Evolutionary conservation across 139 green algal species (phyloP).

Genomic region (Volvox africanus): DNA sequence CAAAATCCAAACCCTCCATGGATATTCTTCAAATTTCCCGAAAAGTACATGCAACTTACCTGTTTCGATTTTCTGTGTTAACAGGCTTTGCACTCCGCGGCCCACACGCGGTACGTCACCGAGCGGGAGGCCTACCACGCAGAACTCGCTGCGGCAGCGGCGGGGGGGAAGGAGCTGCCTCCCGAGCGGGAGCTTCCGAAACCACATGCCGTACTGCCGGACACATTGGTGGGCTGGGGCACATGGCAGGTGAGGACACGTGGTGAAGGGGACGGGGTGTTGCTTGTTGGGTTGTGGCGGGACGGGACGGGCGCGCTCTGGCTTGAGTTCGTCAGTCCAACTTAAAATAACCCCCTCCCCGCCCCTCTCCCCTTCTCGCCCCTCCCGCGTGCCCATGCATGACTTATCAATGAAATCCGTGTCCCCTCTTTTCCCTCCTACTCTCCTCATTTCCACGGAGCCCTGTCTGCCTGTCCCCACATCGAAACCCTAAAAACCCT

Average conservation of each 20-base stretch:
- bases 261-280: background rate
- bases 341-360: too few relatives aligned
- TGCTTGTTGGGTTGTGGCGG: background rate
- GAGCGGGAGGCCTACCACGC: background rate
- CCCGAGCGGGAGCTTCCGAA: background rate
- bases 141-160: slow-evolving; percentile 13
- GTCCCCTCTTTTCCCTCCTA: background rate
- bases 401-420: background rate
- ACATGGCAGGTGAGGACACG: slow-evolving; percentile 16
- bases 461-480: background rate
- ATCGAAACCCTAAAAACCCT: too few relatives aligned
- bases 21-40: too few relatives aligned
- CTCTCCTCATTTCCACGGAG: too few relatives aligned
- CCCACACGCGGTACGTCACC: background rate
- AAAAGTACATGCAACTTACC: too few relatives aligned
- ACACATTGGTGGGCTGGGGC: slow-evolving; percentile 56
- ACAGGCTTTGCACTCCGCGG: slow-evolving; percentile 36
- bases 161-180: background rate
- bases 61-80: too few relatives aligned
- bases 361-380: background rate
- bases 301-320: background rate
- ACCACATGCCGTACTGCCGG: slow-evolving; percentile 47
- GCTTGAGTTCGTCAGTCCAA: too few relatives aligned
- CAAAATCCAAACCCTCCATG: too few relatives aligned
- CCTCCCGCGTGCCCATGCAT: background rate